Conservation (phyloP, 176 grass and related monocot species). For the Aegilops bicornis region DNA sequence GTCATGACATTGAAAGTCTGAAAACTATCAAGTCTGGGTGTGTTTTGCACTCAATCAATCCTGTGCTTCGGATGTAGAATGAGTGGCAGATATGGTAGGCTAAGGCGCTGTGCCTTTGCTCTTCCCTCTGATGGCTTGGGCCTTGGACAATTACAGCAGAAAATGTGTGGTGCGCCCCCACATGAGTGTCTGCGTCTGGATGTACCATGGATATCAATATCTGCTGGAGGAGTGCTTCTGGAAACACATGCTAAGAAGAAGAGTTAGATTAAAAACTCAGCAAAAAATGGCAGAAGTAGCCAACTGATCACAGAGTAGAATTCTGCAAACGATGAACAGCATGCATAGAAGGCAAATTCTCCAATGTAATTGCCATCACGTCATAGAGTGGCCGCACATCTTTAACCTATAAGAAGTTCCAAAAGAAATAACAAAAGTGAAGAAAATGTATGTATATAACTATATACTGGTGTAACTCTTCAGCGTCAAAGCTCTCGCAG, state of each 20-base stretch:
- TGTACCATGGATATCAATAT: conserved; percentile 86
- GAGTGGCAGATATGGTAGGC: too few species aligned
- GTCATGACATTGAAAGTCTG: too few species aligned
- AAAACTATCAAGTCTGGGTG: too few species aligned
- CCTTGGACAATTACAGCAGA: conserved; percentile 70
- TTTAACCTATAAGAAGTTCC: conserved; percentile 60
- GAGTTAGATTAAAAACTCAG: neutral
- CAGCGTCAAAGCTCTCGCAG: neutral
- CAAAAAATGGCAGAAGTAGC: neutral
- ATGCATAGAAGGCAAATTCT: conserved; percentile 58
- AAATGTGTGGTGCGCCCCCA: conserved; percentile 90
- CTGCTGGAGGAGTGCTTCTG: conserved; percentile 84
- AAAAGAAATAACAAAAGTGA: conserved; percentile 23
- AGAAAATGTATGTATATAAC: neutral
- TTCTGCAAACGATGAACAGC: conserved; percentile 3
- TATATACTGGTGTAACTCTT: neutral
- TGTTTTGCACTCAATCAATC: too few species aligned
- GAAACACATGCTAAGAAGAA: conserved; percentile 71
- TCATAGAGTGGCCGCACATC: conserved; percentile 78
- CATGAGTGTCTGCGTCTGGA: conserved; percentile 84
- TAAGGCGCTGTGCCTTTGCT: too few species aligned
- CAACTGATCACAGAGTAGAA: conserved; percentile 3
- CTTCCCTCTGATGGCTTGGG: conserved; percentile 55
- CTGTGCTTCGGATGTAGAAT: too few species aligned
- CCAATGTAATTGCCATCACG: conserved; percentile 83